These are phyloP conservation scores for Solanum bulbocastanum DNA, from an alignment of 257 asterid species.

Conservation along the genomic window DNA sequence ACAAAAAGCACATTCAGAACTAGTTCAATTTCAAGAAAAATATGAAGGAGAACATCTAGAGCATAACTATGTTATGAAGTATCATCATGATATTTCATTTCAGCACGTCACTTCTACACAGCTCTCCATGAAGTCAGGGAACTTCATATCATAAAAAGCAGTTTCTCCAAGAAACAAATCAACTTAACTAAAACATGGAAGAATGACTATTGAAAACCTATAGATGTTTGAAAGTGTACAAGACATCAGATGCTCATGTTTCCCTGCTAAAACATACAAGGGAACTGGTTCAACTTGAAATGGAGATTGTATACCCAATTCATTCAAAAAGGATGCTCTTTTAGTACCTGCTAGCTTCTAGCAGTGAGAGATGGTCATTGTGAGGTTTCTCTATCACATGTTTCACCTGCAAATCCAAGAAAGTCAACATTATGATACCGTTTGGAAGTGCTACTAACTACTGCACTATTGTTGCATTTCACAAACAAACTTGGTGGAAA, in stretches of 20 bases:
- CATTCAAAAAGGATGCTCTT: background rate
- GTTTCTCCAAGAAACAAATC: background rate
- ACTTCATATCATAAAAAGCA: background rate
- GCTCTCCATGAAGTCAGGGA: background rate
- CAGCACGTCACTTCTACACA: background rate
- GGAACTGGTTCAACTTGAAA: background rate
- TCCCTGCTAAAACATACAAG: background rate
- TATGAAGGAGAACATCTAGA: background rate
- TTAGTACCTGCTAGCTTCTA: conserved; percentile 94
- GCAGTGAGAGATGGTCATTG: conserved; percentile 92
- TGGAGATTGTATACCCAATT: background rate
- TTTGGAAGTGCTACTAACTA: background rate
- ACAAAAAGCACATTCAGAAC: background rate
- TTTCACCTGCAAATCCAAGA: conserved; percentile 54
- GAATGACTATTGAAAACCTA: background rate
- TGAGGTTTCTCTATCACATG: conserved; percentile 90
- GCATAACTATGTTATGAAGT: background rate
- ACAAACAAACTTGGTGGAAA: background rate
- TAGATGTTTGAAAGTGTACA: background rate
- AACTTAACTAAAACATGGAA: background rate
- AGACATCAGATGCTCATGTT: background rate
- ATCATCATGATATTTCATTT: background rate
- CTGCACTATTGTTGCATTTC: background rate
- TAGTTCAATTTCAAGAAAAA: background rate
- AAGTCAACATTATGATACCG: background rate